Evolutionary conservation across 2,329 filamentous ascomycete species (phyloP), one percentile per base, ranked within the genome.

Genomic region (Periconia sp.): DNA sequence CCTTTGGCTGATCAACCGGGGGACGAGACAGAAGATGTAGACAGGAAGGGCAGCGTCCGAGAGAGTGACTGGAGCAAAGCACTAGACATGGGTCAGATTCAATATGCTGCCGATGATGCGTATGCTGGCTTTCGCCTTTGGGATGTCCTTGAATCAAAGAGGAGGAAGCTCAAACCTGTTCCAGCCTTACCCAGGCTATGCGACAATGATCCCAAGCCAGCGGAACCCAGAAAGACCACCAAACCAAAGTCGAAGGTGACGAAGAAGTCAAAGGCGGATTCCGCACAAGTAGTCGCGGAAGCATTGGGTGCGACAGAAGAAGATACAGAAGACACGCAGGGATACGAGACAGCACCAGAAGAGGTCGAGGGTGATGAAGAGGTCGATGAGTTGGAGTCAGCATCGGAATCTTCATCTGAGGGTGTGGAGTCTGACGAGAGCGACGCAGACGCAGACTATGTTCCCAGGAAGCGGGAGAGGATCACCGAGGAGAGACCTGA

Each of bases 41-140:
- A 25, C 5, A 36, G 28, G 19, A 36, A 23, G 34, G 22, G 18
- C 18, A 61, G 50, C 28, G 88, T 95, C 4, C 82, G 92, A 11
- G 77, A 79, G 7, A 85, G 89, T 55, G 80, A 94, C 63, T 96
- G 92, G 92, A 82, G 82, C 15, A 70, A 75, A 44, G 59, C 73
- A 1, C 71, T 96, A 22, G 76, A 73, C 26, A 69, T 78, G 51
- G 68, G 81, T 9, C 92, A 96, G 61, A 79, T 90, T 12, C 70
- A 80, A 79, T 92, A 79, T 73, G 69, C 91, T 13, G 90, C 89
- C 3, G 84, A 88, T 0, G 92, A 96, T 68, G 88, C 90, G 0
- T 96, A 95, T 65, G 90, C 90, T 21, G 86, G 87, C 10, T 69
- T 92, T 9, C 86, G 89, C 42, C 73, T 96, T 1, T 95, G 83